Base-by-base conservation (phyloP, 495 filamentous ascomycete genomes). In the Penicillium ucsense region DNA sequence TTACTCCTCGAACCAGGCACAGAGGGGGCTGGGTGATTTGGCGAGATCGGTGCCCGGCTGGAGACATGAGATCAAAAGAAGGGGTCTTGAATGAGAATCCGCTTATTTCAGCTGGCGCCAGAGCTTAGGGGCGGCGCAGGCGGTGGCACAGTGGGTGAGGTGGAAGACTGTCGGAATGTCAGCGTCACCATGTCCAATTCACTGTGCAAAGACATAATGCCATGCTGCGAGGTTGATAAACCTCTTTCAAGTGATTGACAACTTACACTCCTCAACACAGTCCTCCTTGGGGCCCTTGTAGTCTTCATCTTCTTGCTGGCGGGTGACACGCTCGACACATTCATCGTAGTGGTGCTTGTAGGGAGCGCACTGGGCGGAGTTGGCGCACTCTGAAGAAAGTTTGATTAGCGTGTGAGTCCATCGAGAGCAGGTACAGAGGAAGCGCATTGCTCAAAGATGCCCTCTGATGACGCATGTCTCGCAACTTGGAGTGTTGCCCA, bases 231-330 rank as follows among this genome's bases (percentile, higher is more conserved):
- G 20, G 20, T 20, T 20, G 20, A 33, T 9, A 29, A 29, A 30
- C 3, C 5, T 34, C 29, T 29, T 28, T 6, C 3, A 9, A 31
- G n/a, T 9, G 30, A 20, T 39, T 4, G 20, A 11, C 6, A 47
- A 81, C 90, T 74, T 83, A 96, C 92, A 98, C 78, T 98, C 92
- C 77, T 98, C 92, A 53, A 98, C 87, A 59, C 92, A 98, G 75
- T 98, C 91, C 78, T 98, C 92, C 60, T 84, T 78, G 50, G 76
- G 67, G 8, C 72, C 77, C 64, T 78, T 70, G 67, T 77, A 75
- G 62, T 76, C 73, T 54, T 77, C 82, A 57, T 77, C 73, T 56
- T 85, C 79, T 55, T 80, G 70, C 64, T 85, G 80, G 57, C 67
- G 68, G 48, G 82, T 91, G 54, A 96, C 92, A 56, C 92, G 88